phyloP scores from a whole-genome alignment of 2,329 filamentous ascomycete species.

The Emmonsiellopsis sp. region DNA sequence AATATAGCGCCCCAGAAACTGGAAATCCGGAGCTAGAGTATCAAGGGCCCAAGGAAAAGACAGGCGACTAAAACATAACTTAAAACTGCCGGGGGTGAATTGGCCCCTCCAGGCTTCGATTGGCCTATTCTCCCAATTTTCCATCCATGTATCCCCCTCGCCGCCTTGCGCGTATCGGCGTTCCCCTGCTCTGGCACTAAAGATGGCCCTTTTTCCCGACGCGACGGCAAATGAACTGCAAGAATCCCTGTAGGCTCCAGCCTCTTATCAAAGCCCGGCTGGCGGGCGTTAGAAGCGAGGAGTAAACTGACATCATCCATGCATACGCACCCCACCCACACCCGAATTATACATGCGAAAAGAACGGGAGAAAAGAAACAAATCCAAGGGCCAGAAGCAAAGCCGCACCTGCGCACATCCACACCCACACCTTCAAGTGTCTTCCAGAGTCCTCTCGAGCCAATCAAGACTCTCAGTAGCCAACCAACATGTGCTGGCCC shows the following conservation, averaged over 20 bases:
- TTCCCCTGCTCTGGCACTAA: no score
- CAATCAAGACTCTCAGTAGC: not conserved
- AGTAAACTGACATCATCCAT: not conserved
- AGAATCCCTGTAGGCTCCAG: not conserved
- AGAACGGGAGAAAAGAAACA: not conserved
- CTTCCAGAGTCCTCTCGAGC: not conserved
- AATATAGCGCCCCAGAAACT: not conserved
- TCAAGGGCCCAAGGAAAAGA: not conserved
- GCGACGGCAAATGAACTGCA: conserved; percentile 1
- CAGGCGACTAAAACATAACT: no score
- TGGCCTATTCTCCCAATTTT: no score
- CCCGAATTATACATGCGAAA: not conserved
- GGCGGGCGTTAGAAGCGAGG: not conserved
- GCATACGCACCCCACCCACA: not conserved
- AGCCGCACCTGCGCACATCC: not conserved
- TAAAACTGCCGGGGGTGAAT: no score
- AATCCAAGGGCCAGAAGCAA: not conserved
- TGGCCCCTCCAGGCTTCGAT: no score
- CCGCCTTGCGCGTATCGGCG: no score
- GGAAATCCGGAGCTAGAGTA: not conserved
- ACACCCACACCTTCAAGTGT: not conserved
- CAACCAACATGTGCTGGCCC: not conserved
- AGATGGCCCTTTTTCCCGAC: no score
- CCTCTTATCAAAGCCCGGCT: conserved; percentile 1
- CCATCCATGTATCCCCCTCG: no score